Percentiles rank a stretch among this genome's conserved stretches.
phyloP scores from a whole-genome alignment of 2,329 filamentous ascomycete species.

The Colletotrichum destructivum region DNA sequence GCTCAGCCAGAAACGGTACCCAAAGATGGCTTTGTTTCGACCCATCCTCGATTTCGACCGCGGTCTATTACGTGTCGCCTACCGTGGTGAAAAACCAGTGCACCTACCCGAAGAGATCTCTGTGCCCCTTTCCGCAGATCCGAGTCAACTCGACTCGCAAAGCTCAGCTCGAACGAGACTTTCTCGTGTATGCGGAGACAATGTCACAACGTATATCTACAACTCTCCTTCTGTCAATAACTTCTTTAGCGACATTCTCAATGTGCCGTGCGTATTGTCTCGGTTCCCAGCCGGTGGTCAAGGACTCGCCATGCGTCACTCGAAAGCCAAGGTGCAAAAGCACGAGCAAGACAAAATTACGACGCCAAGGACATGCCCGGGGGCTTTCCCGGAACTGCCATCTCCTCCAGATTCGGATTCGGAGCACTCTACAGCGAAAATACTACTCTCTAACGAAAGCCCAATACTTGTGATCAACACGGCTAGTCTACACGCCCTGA shows the following conservation, averaged over 20 bases:
- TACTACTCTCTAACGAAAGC: conserved; percentile 92
- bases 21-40: conserved; percentile 87
- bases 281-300: conserved; percentile 81
- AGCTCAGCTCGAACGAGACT: conserved; percentile 58
- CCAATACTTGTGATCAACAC: conserved; percentile 89
- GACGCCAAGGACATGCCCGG: conserved; percentile 61
- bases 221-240: conserved; percentile 73
- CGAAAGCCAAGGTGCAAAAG: conserved; percentile 79
- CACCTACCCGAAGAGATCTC: conserved; percentile 56
- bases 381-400: conserved; percentile 66
- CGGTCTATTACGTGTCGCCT: conserved; percentile 76
- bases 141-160: conserved; percentile 65
- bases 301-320: conserved; percentile 74
- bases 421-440: conserved; percentile 64
- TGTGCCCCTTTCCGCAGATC: conserved; percentile 78
- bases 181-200: conserved; percentile 88
- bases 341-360: conserved; percentile 58
- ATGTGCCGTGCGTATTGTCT: conserved; percentile 85
- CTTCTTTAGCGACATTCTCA: conserved; percentile 85
- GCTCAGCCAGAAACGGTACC: conserved; percentile 90
- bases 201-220: conserved; percentile 80
- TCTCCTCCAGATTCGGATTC: conserved; percentile 72
- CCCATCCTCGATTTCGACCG: conserved; percentile 80
- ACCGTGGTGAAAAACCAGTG: conserved; percentile 53
- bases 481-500: conserved; percentile 84